Evolutionary conservation across 495 filamentous ascomycete species (phyloP), one percentile per base, ranked within the genome.

Genomic region (Podospora anserina): DNA sequence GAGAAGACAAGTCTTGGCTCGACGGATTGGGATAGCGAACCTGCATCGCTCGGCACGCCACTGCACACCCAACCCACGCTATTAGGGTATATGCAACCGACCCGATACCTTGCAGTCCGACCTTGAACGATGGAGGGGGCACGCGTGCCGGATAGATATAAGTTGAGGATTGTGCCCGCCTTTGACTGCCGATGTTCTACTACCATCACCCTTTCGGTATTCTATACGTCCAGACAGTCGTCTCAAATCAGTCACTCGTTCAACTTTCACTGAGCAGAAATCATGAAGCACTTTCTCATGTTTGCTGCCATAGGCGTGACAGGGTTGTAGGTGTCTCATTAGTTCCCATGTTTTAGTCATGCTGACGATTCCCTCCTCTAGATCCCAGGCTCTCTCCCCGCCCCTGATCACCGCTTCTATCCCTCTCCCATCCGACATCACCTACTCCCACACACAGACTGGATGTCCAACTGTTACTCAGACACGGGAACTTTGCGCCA

Each of bases 401-500:
- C 23, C 26, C 59, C 26, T 61, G 7, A 58, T 58, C 56, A 27
- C 23, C 18, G 23, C 56, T 5, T 61, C 26, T 5, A 61, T 61
- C 59, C 59, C 59, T 30, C 30, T 61, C 23, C 59, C 59, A 6
- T 28, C 23, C 27, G 59, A 30, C 59, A 11, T 26, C 30, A 30
- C 26, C 5, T 18, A 26, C 7, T 16, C 59, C 5, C 59, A 28
- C 20, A 27, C 59, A 5, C 70, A 70, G 58, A 70, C 67, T 3
- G 71, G 71, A 39, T 75, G 73, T 23, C 71, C 73, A 19, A 71
- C 73, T 26, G 73, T 75, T 4, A 73, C 71, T 18, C 26, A 62
- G 27, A 75, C 73, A 15, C 63, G 68, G 58, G 73, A 71, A 23
- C 67, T 75, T 62, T 75, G 73, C 71, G 49, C 67, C 16, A 75